A percentile compares a stretch with the other conserved stretches of the same genome.
Conservation (phyloP, 805 yeast species). For the Jamesozyma spencerorum region DNA sequence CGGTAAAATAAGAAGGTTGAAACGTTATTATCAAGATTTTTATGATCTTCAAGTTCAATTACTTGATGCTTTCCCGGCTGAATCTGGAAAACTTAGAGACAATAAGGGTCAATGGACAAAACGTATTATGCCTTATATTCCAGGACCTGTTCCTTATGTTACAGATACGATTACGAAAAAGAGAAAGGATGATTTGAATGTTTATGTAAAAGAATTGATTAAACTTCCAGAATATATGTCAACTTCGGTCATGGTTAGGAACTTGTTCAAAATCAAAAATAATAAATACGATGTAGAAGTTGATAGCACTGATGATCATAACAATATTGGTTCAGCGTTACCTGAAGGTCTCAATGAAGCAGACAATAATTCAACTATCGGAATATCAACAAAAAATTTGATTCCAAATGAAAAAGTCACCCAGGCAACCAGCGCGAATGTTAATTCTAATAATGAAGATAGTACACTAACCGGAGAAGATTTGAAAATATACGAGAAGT, state of each 20-base stretch:
- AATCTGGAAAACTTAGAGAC: conserved; percentile 62
- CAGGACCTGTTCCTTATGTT: conserved; percentile 90
- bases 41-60: conserved; percentile 84
- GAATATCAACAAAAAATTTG: neutral
- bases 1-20: conserved; percentile 62
- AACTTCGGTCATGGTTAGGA: conserved; percentile 54
- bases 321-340: neutral
- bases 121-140: conserved; percentile 84
- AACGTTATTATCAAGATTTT: conserved; percentile 90
- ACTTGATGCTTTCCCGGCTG: conserved; percentile 77
- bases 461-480: conserved; percentile 29
- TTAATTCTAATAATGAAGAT: conserved; percentile 1
- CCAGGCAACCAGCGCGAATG: conserved; percentile 3
- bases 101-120: conserved; percentile 51
- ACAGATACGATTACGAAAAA: conserved; percentile 61
- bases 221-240: conserved; percentile 71
- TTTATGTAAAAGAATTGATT: conserved; percentile 50
- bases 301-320: conserved; percentile 6
- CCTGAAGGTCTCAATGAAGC: neutral
- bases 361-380: neutral
- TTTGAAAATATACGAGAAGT: conserved; percentile 20
- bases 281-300: conserved; percentile 27
- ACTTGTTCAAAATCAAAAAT: conserved; percentile 51
- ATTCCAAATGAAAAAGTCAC: neutral
- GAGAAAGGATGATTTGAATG: conserved; percentile 46